These are phyloP conservation scores for Craterostigma plantagineum DNA, from an alignment of 257 asterid genomes.

Conservation along the genomic window DNA sequence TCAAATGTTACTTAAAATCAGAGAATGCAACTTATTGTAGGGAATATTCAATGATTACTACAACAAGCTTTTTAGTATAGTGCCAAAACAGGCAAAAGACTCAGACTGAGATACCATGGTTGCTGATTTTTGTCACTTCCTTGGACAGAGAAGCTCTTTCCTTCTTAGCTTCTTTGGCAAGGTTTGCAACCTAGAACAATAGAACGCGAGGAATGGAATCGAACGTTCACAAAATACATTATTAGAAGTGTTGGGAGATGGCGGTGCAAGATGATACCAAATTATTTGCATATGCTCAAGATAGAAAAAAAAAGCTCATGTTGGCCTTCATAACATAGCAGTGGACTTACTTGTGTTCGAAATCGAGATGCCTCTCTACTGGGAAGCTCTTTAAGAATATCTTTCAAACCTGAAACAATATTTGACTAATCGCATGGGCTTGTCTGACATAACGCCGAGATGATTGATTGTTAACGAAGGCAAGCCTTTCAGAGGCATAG, in stretches of 20 bases:
- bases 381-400: constrained; percentile 70
- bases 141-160: constrained; percentile 48
- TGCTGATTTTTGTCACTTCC: constrained; percentile 82
- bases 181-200: constrained; percentile 38
- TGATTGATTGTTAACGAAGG: neutral
- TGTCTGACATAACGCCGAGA: no score
- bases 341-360: constrained; percentile 38
- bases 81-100: neutral
- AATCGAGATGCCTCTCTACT: constrained; percentile 66
- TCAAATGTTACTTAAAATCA: no score
- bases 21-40: no score
- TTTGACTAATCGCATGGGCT: no score
- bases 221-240: no score
- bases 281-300: no score
- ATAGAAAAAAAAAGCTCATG: no score
- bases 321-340: no score
- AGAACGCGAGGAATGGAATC: constrained; percentile 4
- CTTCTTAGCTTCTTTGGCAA: constrained; percentile 56
- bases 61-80: no score
- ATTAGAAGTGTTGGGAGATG: no score
- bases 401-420: constrained; percentile 88
- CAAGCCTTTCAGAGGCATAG: neutral
- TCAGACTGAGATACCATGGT: constrained; percentile 77
- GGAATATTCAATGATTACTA: no score
- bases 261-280: no score